Conservation (phyloP, 1,139 yeast species). For the Diutina ranongensis region DNA sequence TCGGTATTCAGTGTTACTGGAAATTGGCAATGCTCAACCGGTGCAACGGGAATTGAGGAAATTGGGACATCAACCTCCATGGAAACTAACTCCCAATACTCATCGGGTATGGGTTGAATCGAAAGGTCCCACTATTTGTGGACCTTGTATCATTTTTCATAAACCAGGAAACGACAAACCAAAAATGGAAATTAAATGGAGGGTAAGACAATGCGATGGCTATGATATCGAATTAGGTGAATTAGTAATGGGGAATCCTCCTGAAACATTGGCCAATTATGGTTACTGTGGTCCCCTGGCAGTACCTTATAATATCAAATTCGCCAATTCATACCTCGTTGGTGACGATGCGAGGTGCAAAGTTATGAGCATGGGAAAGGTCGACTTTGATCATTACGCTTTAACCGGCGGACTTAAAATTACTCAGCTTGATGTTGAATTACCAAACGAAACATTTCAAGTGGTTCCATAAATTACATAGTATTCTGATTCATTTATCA, state of each 20-base stretch:
- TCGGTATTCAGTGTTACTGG: background rate
- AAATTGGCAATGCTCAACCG: background rate
- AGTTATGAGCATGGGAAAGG: background rate
- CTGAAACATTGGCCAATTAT: background rate
- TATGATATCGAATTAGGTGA: conserved; percentile 5
- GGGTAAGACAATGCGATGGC: conserved; percentile 1
- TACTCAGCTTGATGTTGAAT: background rate
- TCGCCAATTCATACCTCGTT: background rate
- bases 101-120: conserved; percentile 1
- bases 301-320: background rate
- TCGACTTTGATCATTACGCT: conserved; percentile 4
- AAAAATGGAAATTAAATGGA: background rate
- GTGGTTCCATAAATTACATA: conserved; percentile 2
- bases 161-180: background rate
- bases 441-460: background rate
- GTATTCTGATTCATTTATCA: too few species aligned
- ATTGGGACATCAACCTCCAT: background rate
- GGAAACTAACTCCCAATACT: background rate
- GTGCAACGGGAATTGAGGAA: background rate
- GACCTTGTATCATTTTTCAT: background rate
- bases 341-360: background rate
- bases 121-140: background rate
- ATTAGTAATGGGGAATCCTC: background rate
- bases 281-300: background rate
- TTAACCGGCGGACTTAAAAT: background rate